Conservation (phyloP, 2,329 filamentous ascomycete genomes). For the Pyricularia sp. region DNA sequence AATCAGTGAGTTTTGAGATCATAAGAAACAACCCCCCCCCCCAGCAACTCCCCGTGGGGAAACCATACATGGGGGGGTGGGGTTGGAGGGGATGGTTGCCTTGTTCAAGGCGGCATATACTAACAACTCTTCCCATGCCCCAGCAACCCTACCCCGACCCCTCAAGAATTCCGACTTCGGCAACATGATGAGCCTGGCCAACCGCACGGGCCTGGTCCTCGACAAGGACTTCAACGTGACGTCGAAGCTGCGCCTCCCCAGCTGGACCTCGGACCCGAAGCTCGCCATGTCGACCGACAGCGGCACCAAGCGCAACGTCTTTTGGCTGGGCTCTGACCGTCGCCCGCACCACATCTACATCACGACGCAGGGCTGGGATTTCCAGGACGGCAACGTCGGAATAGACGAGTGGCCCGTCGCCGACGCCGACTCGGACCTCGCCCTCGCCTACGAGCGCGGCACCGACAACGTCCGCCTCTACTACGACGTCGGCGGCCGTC, state of each 20-base stretch:
- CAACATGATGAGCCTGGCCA: constrained; percentile 13
- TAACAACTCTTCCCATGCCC: neutral
- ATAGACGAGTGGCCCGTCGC: constrained; percentile 13
- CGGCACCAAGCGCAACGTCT: constrained; percentile 9
- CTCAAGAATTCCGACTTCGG: constrained; percentile 14
- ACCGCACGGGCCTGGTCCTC: neutral
- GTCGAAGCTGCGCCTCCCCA: constrained; percentile 11
- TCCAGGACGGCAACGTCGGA: constrained; percentile 26
- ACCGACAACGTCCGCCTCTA: constrained; percentile 4
- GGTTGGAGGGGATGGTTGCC: too few relatives aligned
- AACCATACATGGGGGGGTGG: neutral
- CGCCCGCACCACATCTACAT: constrained; percentile 23
- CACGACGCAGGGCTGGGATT: constrained; percentile 27
- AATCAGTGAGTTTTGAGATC: neutral
- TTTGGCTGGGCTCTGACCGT: constrained; percentile 13
- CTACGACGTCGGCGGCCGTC: constrained; percentile 16
- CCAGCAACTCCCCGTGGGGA: neutral
- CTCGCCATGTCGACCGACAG: constrained; percentile 8
- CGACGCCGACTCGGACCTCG: constrained; percentile 1
- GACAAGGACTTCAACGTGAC: neutral
- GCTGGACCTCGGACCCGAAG: constrained; percentile 14
- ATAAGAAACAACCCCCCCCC: neutral
- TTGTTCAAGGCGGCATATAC: neutral
- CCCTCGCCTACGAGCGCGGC: constrained; percentile 2
- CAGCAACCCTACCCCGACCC: constrained; percentile 20